Evolutionary conservation across 768 basidiomycete species (phyloP), one percentile per base, ranked within the genome.

Genomic region (Crucibulum laeve): DNA sequence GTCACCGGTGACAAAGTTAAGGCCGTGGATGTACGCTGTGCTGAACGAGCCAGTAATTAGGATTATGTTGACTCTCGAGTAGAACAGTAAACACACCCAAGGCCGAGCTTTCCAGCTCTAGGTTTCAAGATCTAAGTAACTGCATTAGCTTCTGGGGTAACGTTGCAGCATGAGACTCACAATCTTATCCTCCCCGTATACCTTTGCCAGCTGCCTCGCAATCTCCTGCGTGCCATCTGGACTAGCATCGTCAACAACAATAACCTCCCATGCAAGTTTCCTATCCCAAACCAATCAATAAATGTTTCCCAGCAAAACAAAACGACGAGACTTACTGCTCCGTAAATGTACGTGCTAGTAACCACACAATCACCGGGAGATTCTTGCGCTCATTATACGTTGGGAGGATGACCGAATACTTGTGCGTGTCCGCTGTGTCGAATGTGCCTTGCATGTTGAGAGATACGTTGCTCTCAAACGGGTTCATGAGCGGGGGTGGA

Each of bases 381-480:
- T 95, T 94, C 67, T 87, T 90, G 56, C 92, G 81, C 60, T 94
- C 92, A 58, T 95, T 93, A 64, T 94, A 95, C 1, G 92, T 95
- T 23, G 92, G 92, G 1, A 95, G 74, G 55, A 95, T 93, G 48
- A 95, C 90, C 26, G 87, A 90, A 63, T 93, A 93, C 63, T 87
- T 93, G 73, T 85, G 70, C 25, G 80, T 77, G 51, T 80, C 71
- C 15, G 70, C 50, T 22, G 72, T 65, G 28, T 64, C 49, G 57
- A 72, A 77, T 51, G 67, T 68, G 56, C 81, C 82, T 68, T 83
- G 83, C 84, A 85, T 85, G 48, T 70, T 77, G 55, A 76, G 59
- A 43, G 82, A 75, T 18, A 66, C 61, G 38, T 46, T 58, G 59
- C 75, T 79, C 49, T 75, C 77, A 58, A 84, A 85, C 19, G 82